Conservation (phyloP, 306 rosid species). For the Vigna mungo region DNA sequence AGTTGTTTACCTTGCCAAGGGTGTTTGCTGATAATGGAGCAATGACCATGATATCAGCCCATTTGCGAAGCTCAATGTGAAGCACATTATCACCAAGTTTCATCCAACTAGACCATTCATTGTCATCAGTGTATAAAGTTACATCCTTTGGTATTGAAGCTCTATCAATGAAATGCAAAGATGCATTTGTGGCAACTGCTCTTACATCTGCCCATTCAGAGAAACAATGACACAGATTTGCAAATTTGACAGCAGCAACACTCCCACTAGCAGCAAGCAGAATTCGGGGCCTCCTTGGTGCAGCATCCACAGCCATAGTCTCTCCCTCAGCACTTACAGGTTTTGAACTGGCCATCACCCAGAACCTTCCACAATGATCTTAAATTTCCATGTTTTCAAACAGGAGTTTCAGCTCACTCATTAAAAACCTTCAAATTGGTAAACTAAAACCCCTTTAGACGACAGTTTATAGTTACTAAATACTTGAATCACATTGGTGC, state of each 20-base stretch:
- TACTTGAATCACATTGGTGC: background rate
- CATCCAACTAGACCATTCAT: conserved; percentile 91
- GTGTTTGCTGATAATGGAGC: conserved; percentile 98
- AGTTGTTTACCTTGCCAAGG: conserved; percentile 72
- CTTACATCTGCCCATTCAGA: conserved; percentile 94
- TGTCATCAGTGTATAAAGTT: conserved; percentile 70
- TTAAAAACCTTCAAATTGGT: conserved; percentile 42
- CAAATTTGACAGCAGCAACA: conserved; percentile 91
- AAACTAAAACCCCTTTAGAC: conserved; percentile 34
- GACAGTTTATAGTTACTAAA: conserved; percentile 20
- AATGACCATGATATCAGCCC: conserved; percentile 97
- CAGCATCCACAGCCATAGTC: conserved; percentile 49
- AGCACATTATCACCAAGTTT: conserved; percentile 86
- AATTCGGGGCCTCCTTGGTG: conserved; percentile 86
- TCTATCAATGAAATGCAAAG: conserved; percentile 90
- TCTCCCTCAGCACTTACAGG: conserved; percentile 54
- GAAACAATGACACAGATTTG: conserved; percentile 85
- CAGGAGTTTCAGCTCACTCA: conserved; percentile 39
- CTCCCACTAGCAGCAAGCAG: conserved; percentile 96
- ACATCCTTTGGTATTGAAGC: conserved; percentile 78
- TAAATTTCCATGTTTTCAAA: conserved; percentile 39
- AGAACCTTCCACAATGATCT: conserved; percentile 44
- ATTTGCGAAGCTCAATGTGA: conserved; percentile 95
- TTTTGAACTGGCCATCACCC: conserved; percentile 68
- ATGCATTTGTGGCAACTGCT: conserved; percentile 81